Conservation (phyloP, 371 early-diverging fungal genomes). For the Lichtheimia hyalospora region DNA sequence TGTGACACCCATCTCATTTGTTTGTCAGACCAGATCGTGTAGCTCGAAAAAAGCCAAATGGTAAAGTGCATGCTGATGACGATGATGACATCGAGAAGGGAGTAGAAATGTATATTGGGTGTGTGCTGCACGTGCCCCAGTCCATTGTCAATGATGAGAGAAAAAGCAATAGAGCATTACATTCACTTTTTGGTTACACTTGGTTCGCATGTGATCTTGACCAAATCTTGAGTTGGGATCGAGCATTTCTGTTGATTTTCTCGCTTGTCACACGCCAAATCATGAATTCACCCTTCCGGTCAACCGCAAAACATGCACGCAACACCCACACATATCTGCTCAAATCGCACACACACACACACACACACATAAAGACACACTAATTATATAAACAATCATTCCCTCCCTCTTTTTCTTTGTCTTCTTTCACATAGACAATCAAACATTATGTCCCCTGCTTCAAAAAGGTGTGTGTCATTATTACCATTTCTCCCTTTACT, state of each 20-base stretch:
- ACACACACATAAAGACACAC: too few relatives aligned
- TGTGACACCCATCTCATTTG: background rate
- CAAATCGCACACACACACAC: too few relatives aligned
- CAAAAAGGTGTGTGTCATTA: too few relatives aligned
- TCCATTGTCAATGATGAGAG: too few relatives aligned
- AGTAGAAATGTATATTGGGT: too few relatives aligned
- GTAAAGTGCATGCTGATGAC: too few relatives aligned
- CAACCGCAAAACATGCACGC: constrained; percentile 3
- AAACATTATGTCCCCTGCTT: too few relatives aligned
- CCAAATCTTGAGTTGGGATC: background rate
- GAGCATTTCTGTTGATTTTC: constrained; percentile 3
- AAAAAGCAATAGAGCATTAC: background rate
- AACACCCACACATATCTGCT: background rate
- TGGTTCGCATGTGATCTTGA: background rate
- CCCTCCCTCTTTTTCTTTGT: constrained; percentile 1
- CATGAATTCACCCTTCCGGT: background rate
- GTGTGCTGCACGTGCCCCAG: too few relatives aligned
- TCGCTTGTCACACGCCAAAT: constrained; percentile 14
- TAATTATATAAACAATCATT: constrained; percentile 2
- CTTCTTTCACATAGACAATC: background rate
- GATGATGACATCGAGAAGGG: too few relatives aligned
- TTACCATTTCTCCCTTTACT: too few relatives aligned
- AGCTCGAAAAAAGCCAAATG: constrained; percentile 1
- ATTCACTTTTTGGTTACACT: background rate
- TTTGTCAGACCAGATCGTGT: background rate